Evolutionary conservation across 1,139 yeast genomes (phyloP).

Genomic region (Candida sanyaensis): DNA sequence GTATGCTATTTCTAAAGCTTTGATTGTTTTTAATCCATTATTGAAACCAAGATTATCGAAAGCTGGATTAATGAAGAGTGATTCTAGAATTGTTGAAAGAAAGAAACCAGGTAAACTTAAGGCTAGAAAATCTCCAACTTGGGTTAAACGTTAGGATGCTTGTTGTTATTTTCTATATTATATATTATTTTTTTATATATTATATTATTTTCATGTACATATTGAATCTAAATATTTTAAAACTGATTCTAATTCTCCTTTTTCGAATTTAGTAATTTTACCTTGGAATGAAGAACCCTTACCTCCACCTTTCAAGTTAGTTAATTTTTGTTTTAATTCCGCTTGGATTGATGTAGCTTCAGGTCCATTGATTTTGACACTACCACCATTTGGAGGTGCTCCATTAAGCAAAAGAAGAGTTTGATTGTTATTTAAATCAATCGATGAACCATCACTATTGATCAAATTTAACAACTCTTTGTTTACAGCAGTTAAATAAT

Average conservation of each 20-base stretch:
- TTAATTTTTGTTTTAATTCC: constrained; percentile 48
- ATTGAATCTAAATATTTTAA: constrained; percentile 37
- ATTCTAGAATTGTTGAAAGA: constrained; percentile 88
- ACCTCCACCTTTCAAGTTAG: constrained; percentile 78
- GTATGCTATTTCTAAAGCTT: constrained; percentile 79
- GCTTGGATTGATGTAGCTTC: constrained; percentile 43
- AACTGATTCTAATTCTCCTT: constrained; percentile 59
- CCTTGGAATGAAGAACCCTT: constrained; percentile 83
- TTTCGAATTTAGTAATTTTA: constrained; percentile 58
- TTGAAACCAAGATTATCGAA: constrained; percentile 70
- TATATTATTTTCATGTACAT: constrained; percentile 2
- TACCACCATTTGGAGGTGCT: constrained; percentile 59
- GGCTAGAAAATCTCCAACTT: constrained; percentile 96
- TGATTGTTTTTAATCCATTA: constrained; percentile 82
- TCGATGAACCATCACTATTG: constrained; percentile 22
- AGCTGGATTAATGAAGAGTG: constrained; percentile 87
- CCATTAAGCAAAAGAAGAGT: constrained; percentile 66
- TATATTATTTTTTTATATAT: constrained; percentile 3
- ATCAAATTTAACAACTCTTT: constrained; percentile 53
- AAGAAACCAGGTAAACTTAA: constrained; percentile 98
- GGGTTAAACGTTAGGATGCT: constrained; percentile 83
- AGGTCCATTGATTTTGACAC: constrained; percentile 65
- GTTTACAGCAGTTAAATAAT: constrained; percentile 54
- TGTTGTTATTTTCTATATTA: constrained; percentile 7
- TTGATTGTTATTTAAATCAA: constrained; percentile 39